phyloP scores from a whole-genome alignment of 1,139 yeast species.

The Zygotorulaspora mrakii region DNA sequence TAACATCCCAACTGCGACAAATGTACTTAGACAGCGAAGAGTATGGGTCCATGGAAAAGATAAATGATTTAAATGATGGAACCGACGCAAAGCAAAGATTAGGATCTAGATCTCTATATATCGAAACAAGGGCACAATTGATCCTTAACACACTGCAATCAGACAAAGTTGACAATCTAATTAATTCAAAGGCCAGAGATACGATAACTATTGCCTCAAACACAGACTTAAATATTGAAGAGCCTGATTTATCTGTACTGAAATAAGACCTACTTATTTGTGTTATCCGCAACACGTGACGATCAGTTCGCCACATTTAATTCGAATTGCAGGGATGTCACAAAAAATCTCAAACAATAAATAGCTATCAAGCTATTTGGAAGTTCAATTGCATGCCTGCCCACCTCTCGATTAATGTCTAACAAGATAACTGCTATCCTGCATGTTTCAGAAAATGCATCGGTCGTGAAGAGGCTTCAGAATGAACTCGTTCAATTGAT shows the following conservation, averaged over 20 bases:
- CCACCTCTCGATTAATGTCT: background rate
- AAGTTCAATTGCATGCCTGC: background rate
- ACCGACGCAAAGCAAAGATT: slow-evolving; percentile 10
- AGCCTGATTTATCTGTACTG: slow-evolving; percentile 6
- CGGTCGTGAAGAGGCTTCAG: slow-evolving; percentile 41
- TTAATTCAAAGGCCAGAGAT: background rate
- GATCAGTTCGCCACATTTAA: too few relatives aligned
- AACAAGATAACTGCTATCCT: background rate
- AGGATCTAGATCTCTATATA: slow-evolving; percentile 21
- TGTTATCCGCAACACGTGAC: too few relatives aligned
- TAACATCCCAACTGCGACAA: slow-evolving; percentile 27
- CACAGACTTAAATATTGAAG: slow-evolving; percentile 4
- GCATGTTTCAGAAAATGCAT: slow-evolving; percentile 14
- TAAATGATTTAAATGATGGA: slow-evolving; percentile 14
- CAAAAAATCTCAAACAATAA: background rate
- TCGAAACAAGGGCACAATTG: slow-evolving; percentile 17
- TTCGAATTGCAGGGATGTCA: too few relatives aligned
- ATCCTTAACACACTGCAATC: slow-evolving; percentile 8
- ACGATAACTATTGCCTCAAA: background rate
- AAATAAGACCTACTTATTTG: too few relatives aligned
- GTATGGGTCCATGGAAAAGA: slow-evolving; percentile 25
- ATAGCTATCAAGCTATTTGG: too few relatives aligned
- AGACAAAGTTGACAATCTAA: background rate
- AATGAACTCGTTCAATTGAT: slow-evolving; percentile 50
- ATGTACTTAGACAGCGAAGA: slow-evolving; percentile 31